Percentiles rank a stretch among this genome's conserved stretches.
phyloP scores from a whole-genome alignment of 805 yeast species.

The Saccharomyces kudriavzevii region DNA sequence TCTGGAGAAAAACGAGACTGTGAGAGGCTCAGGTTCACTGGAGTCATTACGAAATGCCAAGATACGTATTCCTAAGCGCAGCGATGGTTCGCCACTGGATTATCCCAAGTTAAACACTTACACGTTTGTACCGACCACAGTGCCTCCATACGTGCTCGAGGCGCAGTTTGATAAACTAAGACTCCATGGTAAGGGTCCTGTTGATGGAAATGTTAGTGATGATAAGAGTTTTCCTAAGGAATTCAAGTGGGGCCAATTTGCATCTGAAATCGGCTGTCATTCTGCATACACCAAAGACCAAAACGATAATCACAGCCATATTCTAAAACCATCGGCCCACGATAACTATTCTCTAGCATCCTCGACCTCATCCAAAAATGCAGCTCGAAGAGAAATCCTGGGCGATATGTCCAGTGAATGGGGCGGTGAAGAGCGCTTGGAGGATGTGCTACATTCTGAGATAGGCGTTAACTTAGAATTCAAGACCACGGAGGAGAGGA shows the following conservation, averaged over 20 bases:
- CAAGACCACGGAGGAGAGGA: conserved; percentile 23
- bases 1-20: neutral
- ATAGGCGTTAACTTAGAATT: conserved; percentile 20
- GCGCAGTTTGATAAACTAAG: conserved; percentile 24
- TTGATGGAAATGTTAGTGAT: conserved; percentile 21
- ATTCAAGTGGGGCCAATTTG: conserved; percentile 41
- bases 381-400: conserved; percentile 19
- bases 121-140: conserved; percentile 35
- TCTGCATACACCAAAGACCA: conserved; percentile 18
- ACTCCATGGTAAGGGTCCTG: conserved; percentile 11
- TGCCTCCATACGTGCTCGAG: conserved; percentile 62
- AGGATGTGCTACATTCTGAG: conserved; percentile 37
- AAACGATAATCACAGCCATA: neutral
- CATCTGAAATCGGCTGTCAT: conserved; percentile 31
- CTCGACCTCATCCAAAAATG: conserved; percentile 4
- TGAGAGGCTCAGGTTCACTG: neutral
- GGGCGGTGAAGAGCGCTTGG: conserved; percentile 65
- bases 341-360: neutral
- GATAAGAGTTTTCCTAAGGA: conserved; percentile 8
- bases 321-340: neutral
- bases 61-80: neutral
- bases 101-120: conserved; percentile 23
- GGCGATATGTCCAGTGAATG: conserved; percentile 46
- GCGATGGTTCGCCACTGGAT: neutral
- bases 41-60: neutral